These are phyloP conservation scores for Sistotremastrum niveocremeum DNA, from an alignment of 768 basidiomycete species.

Conservation along the genomic window DNA sequence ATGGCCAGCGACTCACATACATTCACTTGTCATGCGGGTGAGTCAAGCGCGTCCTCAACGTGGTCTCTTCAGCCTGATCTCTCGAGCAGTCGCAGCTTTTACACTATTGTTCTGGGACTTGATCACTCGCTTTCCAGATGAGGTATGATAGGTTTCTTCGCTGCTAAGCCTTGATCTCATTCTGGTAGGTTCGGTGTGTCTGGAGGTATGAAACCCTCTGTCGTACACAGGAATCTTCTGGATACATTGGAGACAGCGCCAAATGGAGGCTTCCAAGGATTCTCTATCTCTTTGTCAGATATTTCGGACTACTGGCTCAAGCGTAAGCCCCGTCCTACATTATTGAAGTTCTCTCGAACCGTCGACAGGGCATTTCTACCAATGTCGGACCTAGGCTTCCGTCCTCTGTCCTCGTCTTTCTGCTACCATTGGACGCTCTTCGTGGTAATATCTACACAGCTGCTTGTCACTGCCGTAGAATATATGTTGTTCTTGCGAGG, in stretches of 20 bases:
- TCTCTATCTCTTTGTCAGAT: background rate
- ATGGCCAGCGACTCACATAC: no score
- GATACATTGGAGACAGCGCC: conserved; percentile 21
- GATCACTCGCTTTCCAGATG: background rate
- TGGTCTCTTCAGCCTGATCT: background rate
- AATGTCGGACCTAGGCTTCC: background rate
- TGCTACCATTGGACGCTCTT: background rate
- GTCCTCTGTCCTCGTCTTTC: background rate
- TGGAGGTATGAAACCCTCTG: no score
- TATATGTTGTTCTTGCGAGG: background rate
- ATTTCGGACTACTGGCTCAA: background rate
- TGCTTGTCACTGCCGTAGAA: background rate
- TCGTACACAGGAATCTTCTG: conserved; percentile 25
- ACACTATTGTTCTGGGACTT: background rate
- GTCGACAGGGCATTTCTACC: background rate
- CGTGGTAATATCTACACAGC: background rate
- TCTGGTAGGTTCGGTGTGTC: no score
- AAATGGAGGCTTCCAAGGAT: background rate
- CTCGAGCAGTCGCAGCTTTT: background rate
- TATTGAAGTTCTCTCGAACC: background rate
- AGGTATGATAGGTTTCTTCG: background rate
- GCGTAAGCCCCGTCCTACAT: background rate
- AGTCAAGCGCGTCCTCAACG: no score
- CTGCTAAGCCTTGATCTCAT: no score
- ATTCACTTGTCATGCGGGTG: no score